These are phyloP conservation scores for Prunus campanulata DNA, from an alignment of 306 rosid genomes.

Conservation along the genomic window DNA sequence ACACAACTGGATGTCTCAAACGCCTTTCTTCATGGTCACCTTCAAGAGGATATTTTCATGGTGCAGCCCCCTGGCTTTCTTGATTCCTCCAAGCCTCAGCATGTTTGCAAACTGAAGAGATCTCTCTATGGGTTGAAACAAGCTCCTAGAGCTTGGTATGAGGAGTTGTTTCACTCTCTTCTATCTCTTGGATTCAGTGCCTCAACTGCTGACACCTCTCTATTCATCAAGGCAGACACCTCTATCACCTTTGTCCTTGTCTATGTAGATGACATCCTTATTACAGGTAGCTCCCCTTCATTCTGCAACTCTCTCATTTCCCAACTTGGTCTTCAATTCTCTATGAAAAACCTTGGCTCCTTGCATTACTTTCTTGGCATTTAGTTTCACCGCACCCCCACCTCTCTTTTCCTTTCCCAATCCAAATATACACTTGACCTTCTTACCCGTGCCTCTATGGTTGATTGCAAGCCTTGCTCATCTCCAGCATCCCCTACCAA, in stretches of 20 bases:
- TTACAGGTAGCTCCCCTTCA: not conserved
- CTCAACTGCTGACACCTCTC: not conserved
- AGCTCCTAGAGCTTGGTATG: not conserved
- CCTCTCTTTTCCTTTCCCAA: not conserved
- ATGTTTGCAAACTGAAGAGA: not conserved
- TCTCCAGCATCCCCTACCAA: too few species aligned
- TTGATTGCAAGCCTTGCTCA: too few species aligned
- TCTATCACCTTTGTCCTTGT: not conserved
- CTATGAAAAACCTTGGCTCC: not conserved
- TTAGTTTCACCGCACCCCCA: not conserved
- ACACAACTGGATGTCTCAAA: not conserved
- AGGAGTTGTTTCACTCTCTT: not conserved
- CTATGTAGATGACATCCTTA: conserved; percentile 2
- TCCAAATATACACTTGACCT: not conserved
- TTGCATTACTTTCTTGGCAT: not conserved
- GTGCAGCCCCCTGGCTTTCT: not conserved
- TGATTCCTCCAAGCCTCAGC: not conserved
- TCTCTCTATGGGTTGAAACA: not conserved
- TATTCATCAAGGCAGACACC: not conserved
- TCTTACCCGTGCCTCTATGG: too few species aligned
- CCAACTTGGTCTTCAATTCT: not conserved
- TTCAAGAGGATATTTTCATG: not conserved
- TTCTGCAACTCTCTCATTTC: not conserved
- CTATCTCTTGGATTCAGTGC: not conserved
- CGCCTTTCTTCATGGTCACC: not conserved